phyloP scores from a whole-genome alignment of 257 asterid species.

The Euphrasia confusa region DNA sequence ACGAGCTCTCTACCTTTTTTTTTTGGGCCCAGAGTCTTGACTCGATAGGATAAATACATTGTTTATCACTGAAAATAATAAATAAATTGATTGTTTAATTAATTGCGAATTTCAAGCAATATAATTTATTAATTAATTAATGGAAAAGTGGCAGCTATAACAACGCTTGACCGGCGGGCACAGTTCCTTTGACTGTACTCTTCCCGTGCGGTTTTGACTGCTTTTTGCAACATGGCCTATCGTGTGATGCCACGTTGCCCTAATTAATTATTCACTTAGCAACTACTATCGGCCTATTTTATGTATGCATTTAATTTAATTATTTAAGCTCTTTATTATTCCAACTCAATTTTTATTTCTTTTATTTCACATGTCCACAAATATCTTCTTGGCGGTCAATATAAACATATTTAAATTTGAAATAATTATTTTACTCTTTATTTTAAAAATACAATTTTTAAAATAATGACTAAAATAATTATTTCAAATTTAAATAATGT shows the following conservation, averaged over 20 bases:
- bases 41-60: background rate
- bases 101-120: background rate
- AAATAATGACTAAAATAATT: no score
- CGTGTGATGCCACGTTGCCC: background rate
- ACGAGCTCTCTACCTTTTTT: background rate
- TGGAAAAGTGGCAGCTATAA: slow-evolving; percentile 25
- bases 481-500: no score
- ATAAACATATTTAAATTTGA: no score
- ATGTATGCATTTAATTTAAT: background rate
- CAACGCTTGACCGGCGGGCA: slow-evolving; percentile 37
- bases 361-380: no score
- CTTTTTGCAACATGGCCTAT: slow-evolving; percentile 11
- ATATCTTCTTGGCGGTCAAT: no score
- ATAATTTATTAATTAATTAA: background rate
- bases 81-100: background rate
- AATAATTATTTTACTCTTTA: no score
- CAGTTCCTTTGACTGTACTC: slow-evolving; percentile 39
- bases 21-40: background rate
- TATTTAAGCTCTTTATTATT: background rate
- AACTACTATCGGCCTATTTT: background rate
- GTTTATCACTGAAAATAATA: background rate
- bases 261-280: background rate
- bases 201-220: slow-evolving; percentile 39
- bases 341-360: no score
- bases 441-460: no score